Evolutionary conservation across 1,284 basidiomycete genomes (phyloP).

Genomic region (Puccinia sorghi): DNA sequence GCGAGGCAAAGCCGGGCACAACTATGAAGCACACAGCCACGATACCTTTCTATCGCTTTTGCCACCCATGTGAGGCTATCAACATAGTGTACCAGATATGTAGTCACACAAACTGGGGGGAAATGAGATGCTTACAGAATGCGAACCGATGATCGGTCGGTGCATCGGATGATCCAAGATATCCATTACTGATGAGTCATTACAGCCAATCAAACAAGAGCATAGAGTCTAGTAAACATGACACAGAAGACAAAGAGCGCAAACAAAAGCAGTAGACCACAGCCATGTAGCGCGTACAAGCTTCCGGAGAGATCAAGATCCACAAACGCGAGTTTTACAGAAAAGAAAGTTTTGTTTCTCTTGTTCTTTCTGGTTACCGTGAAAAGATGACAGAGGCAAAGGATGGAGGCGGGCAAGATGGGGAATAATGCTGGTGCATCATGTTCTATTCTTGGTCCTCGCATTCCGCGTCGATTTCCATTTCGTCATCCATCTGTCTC

Average conservation of each 20-base stretch:
- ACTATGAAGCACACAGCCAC: too few relatives aligned
- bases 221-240: not conserved
- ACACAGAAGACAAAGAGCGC: not conserved
- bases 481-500: slow-evolving; percentile 13
- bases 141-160: not conserved
- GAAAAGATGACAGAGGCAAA: not conserved
- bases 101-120: too few relatives aligned
- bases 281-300: slow-evolving; percentile 4
- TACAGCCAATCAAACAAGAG: not conserved
- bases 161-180: not conserved
- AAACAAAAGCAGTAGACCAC: not conserved
- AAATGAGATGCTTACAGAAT: not conserved
- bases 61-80: not conserved
- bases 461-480: slow-evolving; percentile 27
- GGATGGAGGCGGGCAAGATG: not conserved
- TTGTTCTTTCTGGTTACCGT: not conserved
- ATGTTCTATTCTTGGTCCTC: slow-evolving; percentile 9
- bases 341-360: not conserved
- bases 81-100: too few relatives aligned
- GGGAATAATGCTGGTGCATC: not conserved
- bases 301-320: not conserved
- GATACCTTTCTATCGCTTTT: too few relatives aligned
- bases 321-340: not conserved
- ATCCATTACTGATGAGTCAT: not conserved
- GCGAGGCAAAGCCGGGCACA: too few relatives aligned